Percentiles rank a stretch among this genome's conserved stretches.
phyloP scores from a whole-genome alignment of 805 yeast genomes.

The Saccharomycopsis vini region DNA sequence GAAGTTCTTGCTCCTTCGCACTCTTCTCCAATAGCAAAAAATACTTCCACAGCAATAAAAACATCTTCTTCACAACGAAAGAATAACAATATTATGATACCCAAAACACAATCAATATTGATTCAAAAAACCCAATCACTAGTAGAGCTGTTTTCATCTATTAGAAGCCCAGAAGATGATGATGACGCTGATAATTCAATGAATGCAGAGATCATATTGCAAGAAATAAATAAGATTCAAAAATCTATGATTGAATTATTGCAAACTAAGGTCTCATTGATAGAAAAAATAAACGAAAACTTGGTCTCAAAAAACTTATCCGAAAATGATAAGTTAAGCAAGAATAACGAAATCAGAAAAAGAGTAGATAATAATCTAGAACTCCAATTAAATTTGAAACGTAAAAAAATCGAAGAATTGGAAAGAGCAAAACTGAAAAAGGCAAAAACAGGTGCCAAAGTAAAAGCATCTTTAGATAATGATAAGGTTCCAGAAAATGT shows the following conservation, averaged over 20 bases:
- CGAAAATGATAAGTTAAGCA: conserved; percentile 14
- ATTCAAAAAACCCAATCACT: conserved; percentile 8
- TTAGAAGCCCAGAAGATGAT: background rate
- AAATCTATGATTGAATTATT: conserved; percentile 8
- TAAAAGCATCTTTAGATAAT: no score
- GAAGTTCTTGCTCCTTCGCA: no score
- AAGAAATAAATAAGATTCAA: conserved; percentile 2
- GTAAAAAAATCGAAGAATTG: no score
- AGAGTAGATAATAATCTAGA: no score
- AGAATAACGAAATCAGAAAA: conserved; percentile 3
- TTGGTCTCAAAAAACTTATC: conserved; percentile 15
- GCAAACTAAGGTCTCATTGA: conserved; percentile 8
- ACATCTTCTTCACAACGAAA: background rate
- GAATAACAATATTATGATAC: background rate
- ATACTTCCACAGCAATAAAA: no score
- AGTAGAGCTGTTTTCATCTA: background rate
- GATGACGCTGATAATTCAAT: background rate
- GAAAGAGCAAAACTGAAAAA: no score
- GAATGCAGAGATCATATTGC: background rate
- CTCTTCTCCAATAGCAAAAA: no score
- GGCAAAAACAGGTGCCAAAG: no score
- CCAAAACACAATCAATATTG: background rate
- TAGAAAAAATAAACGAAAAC: conserved; percentile 9
- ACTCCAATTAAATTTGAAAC: no score
- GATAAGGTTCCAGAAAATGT: no score